Evolutionary conservation across 1,284 basidiomycete species (phyloP), one percentile per base, ranked within the genome.

Genomic region (Marasmius oreades): DNA sequence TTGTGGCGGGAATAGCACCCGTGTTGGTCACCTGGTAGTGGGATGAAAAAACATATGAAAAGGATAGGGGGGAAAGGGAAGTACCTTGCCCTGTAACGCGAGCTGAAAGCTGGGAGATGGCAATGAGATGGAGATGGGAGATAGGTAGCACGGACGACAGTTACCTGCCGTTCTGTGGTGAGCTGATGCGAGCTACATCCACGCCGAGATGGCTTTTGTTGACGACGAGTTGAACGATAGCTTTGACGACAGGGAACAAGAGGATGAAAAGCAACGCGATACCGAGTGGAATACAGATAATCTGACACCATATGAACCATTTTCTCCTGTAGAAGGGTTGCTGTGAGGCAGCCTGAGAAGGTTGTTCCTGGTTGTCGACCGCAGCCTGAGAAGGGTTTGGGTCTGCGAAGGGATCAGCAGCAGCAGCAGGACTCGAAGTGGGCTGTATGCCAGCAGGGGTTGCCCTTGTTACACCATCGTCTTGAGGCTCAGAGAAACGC

Each of bases 181-280:
- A 70, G 0, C 70, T 71, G 53, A 87, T 86, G 4, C 69, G 68
- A 4, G 78, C 83, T 22, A 66, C 64, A 37, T 82, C 71, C 39
- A 88, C 71, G 53, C 81, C 73, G 39, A 88, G 69, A 14, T 74
- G 74, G 36, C 77, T 71, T 45, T 75, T 72, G 59, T 85, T 81
- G 24, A 88, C 77, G 26, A 87, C 77, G 28, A 81, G 75, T 61
- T 86, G 85, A 28, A 80, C 76, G 58, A 88, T 84, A 39, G 86
- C 85, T 50, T 72, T 75, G 55, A 88, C 72, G 56, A 88, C 81
- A 5, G 86, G 85, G 66, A 79, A 88, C 22, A 87, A 67, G 24
- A 86, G 52, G 57, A 88, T 78, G 69, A 88, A 88, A 7, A 88
- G 66, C 18, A 88, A 66, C 11, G 76, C 81, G 53, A 89, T 85